Percentiles rank a stretch among this genome's conserved stretches.
Conservation (phyloP, 805 yeast species). For the Blastobotrys mokoenaii region DNA sequence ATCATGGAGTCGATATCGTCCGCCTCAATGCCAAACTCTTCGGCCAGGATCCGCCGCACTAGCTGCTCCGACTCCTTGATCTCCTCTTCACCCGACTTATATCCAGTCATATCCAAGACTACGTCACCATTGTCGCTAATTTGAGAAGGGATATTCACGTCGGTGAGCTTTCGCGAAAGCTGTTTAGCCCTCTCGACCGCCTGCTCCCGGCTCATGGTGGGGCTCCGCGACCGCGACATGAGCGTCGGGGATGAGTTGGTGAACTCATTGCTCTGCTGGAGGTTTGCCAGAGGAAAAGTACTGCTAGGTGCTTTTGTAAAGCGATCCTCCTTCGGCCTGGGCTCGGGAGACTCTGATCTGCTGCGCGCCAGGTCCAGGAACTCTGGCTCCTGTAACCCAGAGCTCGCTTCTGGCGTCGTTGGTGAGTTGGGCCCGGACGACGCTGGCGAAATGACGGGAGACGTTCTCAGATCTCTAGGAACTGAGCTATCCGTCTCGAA, state of each 20-base stretch:
- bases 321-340: neutral
- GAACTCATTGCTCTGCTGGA: neutral
- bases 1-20: constrained; percentile 24
- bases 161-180: constrained; percentile 54
- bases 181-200: constrained; percentile 53
- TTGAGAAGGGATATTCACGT: constrained; percentile 77
- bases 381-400: constrained; percentile 38
- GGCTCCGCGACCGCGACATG: constrained; percentile 9
- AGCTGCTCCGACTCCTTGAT: constrained; percentile 68
- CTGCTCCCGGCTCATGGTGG: constrained; percentile 26
- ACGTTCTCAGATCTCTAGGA: constrained; percentile 71
- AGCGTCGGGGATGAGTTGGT: neutral
- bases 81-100: constrained; percentile 76
- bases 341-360: constrained; percentile 6
- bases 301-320: neutral
- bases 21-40: constrained; percentile 46
- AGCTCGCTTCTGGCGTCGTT: constrained; percentile 11
- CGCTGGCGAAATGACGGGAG: constrained; percentile 76
- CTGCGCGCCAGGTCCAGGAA: constrained; percentile 34
- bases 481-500: constrained; percentile 72
- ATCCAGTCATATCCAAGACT: constrained; percentile 89
- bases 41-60: constrained; percentile 61
- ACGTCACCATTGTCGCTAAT: constrained; percentile 86
- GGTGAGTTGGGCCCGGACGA: constrained; percentile 30
- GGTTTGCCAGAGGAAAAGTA: neutral